These are phyloP conservation scores for Pneumocystis wakefieldiae DNA, from an alignment of 1,139 yeast species.

Conservation along the genomic window DNA sequence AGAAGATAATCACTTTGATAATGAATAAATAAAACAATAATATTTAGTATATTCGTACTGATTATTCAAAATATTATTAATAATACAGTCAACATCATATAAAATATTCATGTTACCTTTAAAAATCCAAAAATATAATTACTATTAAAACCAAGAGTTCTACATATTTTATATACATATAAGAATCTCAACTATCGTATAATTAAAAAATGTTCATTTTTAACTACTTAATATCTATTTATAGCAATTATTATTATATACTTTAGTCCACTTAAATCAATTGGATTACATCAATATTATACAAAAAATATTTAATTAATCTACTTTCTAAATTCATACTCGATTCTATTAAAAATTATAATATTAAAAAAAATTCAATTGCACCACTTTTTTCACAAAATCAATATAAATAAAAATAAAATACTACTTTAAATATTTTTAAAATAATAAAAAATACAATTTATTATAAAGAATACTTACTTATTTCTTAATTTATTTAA, in stretches of 20 bases:
- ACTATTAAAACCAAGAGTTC: neutral
- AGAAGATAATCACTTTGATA: neutral
- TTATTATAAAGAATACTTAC: too few species aligned
- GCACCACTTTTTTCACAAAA: too few species aligned
- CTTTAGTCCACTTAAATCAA: neutral
- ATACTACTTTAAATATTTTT: too few species aligned
- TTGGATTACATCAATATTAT: neutral
- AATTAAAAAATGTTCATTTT: neutral
- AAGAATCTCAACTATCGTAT: neutral
- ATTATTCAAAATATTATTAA: neutral
- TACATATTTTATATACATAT: neutral
- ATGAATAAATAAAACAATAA: neutral
- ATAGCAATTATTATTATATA: neutral
- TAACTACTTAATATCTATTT: neutral
- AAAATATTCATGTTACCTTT: neutral
- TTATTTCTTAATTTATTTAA: too few species aligned
- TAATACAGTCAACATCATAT: neutral
- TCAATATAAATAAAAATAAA: too few species aligned
- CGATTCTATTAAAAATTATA: too few species aligned
- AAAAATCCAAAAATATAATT: neutral
- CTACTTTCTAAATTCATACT: neutral
- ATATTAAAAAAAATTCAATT: too few species aligned
- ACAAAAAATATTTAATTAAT: neutral
- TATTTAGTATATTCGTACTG: neutral
- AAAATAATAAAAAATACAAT: too few species aligned